Conservation (phyloP, 495 filamentous ascomycete genomes). For the Aspergillus taichungensis region DNA sequence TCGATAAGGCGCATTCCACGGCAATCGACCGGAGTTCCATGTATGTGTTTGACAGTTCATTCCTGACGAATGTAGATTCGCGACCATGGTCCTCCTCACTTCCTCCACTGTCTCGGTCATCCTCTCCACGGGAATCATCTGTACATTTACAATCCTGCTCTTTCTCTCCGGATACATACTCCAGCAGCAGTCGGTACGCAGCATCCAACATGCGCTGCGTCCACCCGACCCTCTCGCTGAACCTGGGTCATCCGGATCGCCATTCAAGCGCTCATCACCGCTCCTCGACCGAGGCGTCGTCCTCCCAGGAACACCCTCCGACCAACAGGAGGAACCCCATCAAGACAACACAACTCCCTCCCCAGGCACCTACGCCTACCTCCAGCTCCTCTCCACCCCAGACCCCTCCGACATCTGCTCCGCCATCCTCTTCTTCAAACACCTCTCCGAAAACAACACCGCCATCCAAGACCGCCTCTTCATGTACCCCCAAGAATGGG, state of each 20-base stretch:
- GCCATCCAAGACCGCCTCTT: conserved; percentile 38
- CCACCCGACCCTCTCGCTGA: conserved; percentile 18
- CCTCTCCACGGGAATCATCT: conserved; percentile 38
- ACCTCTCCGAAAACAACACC: conserved; percentile 27
- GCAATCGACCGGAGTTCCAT: too few relatives aligned
- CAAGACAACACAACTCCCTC: not conserved
- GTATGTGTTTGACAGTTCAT: not conserved
- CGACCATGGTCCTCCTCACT: conserved; percentile 37
- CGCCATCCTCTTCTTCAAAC: conserved; percentile 37
- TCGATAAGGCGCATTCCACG: too few relatives aligned
- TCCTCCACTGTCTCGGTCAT: conserved; percentile 38
- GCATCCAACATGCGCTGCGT: conserved; percentile 50
- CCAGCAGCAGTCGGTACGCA: conserved; percentile 59
- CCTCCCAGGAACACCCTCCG: not conserved
- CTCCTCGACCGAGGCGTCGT: conserved; percentile 1
- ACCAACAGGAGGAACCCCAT: not conserved
- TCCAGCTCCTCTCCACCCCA: conserved; percentile 36
- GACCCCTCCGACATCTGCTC: conserved; percentile 41
- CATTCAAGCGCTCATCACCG: conserved; percentile 13
- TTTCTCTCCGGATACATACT: conserved; percentile 65
- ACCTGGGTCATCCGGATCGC: conserved; percentile 11
- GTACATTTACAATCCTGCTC: conserved; percentile 53
- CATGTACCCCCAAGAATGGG: conserved; percentile 42
- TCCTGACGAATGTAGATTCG: not conserved
- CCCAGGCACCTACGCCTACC: conserved; percentile 34